Conservation (phyloP, 2,329 filamentous ascomycete genomes). For the Neoscytalidium dimidiatum region DNA sequence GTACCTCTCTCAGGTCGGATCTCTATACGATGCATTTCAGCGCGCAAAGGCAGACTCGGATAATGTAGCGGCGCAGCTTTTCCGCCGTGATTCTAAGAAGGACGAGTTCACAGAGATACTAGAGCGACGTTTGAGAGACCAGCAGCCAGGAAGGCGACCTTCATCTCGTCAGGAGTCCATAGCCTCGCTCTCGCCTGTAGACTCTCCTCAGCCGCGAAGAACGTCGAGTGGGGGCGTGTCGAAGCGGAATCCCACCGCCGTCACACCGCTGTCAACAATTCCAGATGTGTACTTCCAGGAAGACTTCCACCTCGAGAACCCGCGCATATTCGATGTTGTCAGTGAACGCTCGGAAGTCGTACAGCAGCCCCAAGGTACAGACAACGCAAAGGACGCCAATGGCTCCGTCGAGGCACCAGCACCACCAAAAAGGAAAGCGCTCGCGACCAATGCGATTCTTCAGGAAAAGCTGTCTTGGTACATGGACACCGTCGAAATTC, state of each 20-base stretch:
- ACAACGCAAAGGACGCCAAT: slow-evolving; percentile 59
- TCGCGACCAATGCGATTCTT: slow-evolving; percentile 94
- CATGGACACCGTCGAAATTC: slow-evolving; percentile 98
- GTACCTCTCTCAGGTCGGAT: slow-evolving; percentile 83
- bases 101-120: slow-evolving; percentile 54
- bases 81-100: slow-evolving; percentile 49
- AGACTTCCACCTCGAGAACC: slow-evolving; percentile 92
- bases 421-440: slow-evolving; percentile 68
- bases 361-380: slow-evolving; percentile 56
- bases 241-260: slow-evolving; percentile 67
- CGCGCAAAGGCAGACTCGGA: slow-evolving; percentile 78
- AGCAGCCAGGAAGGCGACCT: slow-evolving; percentile 35
- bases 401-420: slow-evolving; percentile 60
- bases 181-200: slow-evolving; percentile 45
- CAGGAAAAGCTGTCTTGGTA: slow-evolving; percentile 99
- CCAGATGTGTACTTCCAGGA: slow-evolving; percentile 93
- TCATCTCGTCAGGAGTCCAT: slow-evolving; percentile 45
- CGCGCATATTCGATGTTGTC: slow-evolving; percentile 92
- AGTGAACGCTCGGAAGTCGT: slow-evolving; percentile 97
- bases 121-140: slow-evolving; percentile 42
- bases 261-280: slow-evolving; percentile 87
- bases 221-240: slow-evolving; percentile 52
- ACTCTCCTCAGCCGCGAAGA: slow-evolving; percentile 50
- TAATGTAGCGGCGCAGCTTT: slow-evolving; percentile 54
- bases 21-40: slow-evolving; percentile 85